phyloP scores from a whole-genome alignment of 1,284 basidiomycete genomes.

The Wolfiporia cocos region DNA sequence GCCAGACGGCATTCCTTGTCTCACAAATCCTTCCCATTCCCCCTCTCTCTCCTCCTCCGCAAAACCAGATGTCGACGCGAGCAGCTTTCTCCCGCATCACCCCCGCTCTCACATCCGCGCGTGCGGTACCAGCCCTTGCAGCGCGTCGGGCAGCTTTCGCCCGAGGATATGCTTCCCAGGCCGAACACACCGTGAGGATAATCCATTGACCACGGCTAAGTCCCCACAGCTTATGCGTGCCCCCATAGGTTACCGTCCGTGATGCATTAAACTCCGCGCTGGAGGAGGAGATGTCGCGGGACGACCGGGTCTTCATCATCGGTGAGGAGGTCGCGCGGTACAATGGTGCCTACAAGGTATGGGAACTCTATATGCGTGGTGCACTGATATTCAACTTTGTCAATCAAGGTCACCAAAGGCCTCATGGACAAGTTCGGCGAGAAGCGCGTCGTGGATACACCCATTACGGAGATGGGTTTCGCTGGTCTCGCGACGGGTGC shows the following conservation, averaged over 20 bases:
- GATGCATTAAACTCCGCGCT: constrained; percentile 97
- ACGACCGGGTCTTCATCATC: constrained; percentile 92
- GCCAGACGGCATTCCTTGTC: constrained; percentile 7
- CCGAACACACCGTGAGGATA: constrained; percentile 47
- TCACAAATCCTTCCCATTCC: constrained; percentile 19
- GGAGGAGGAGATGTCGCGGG: constrained; percentile 99
- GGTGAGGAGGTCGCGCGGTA: constrained; percentile 99
- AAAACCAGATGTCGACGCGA: constrained; percentile 55
- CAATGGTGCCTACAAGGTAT: constrained; percentile 98
- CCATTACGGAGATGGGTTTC: constrained; percentile 99
- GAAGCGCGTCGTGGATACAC: constrained; percentile 96
- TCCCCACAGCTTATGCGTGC: constrained; percentile 6
- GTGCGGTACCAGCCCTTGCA: constrained; percentile 31
- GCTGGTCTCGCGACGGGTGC: constrained; percentile 95
- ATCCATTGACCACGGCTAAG: constrained; percentile 1
- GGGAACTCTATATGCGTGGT: constrained; percentile 6
- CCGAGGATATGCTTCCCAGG: constrained; percentile 60
- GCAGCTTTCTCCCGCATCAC: constrained; percentile 60
- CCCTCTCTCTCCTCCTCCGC: constrained; percentile 18
- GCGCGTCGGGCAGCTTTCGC: constrained; percentile 37
- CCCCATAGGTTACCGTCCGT: constrained; percentile 87
- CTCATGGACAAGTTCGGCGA: constrained; percentile 99
- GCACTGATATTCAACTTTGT: neutral
- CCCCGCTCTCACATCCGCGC: constrained; percentile 44
- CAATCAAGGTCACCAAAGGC: constrained; percentile 85